phyloP scores from a whole-genome alignment of 352 stramenopile species.

The Phytophthora agathidicida region DNA sequence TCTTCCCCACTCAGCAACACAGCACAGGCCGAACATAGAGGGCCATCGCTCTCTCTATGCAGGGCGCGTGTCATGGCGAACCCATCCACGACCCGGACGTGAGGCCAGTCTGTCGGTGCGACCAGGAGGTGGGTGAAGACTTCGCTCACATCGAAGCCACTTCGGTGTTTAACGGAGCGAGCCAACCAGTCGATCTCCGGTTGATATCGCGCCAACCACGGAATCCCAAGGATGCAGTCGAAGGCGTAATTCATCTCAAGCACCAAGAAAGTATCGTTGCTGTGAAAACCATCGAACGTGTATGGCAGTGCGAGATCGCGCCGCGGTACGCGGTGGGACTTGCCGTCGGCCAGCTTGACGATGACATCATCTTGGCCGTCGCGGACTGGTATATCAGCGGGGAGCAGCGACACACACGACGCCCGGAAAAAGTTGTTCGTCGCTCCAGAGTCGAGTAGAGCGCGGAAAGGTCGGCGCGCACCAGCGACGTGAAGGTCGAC shows the following conservation, averaged over 20 bases:
- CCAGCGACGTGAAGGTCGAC: constrained; percentile 1
- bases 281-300: constrained; percentile 17
- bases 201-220: constrained; percentile 10
- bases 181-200: constrained; percentile 12
- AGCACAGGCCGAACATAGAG: neutral
- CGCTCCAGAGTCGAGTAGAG: constrained; percentile 28
- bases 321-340: constrained; percentile 6
- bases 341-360: constrained; percentile 23
- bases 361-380: neutral
- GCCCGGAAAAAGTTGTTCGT: constrained; percentile 31
- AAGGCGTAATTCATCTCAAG: constrained; percentile 32
- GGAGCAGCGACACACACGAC: constrained; percentile 9
- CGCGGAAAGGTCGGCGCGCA: constrained; percentile 4
- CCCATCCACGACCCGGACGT: constrained; percentile 9
- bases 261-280: constrained; percentile 18
- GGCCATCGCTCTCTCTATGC: constrained; percentile 8
- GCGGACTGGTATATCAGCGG: neutral
- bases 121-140: neutral
- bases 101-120: neutral
- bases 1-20: neutral
- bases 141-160: constrained; percentile 1
- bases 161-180: constrained; percentile 3
- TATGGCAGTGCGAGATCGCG: constrained; percentile 4
- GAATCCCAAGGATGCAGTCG: constrained; percentile 29
- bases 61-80: neutral